Percentiles rank a stretch among this genome's conserved stretches.
Conservation (phyloP, 441 rosid species). For the Metrosideros polymorpha region DNA sequence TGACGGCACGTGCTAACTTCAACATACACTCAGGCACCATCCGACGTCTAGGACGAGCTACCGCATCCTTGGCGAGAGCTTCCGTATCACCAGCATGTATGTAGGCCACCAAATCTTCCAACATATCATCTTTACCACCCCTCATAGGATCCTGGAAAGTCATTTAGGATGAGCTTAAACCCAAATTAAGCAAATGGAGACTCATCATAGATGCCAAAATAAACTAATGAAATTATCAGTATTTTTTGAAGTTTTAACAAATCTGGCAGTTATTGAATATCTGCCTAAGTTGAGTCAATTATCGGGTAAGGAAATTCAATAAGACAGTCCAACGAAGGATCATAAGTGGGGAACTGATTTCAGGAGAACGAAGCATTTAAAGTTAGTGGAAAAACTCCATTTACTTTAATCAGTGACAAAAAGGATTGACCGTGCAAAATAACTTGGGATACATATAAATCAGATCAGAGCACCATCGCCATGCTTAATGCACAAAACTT, state of each 20-base stretch:
- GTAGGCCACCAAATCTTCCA: constrained; percentile 63
- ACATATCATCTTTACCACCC: constrained; percentile 82
- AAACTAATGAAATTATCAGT: neutral
- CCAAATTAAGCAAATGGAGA: neutral
- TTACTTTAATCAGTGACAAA: neutral
- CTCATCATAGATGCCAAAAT: neutral
- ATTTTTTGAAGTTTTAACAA: neutral
- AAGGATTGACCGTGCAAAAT: neutral
- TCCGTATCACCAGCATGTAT: constrained; percentile 51
- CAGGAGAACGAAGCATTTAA: neutral
- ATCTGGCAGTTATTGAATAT: neutral
- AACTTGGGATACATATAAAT: neutral
- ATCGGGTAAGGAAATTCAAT: neutral
- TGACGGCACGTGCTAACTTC: constrained; percentile 65
- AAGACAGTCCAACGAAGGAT: neutral
- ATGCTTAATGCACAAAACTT: neutral
- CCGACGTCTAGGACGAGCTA: constrained; percentile 64
- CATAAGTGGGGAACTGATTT: neutral
- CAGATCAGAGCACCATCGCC: neutral
- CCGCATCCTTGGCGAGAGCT: constrained; percentile 43
- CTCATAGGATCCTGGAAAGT: constrained; percentile 93
- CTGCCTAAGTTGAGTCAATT: neutral
- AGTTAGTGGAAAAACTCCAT: neutral
- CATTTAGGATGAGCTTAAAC: neutral
- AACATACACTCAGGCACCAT: constrained; percentile 92